phyloP scores from a whole-genome alignment of 768 basidiomycete species.

The Tubosaeta sp. region DNA sequence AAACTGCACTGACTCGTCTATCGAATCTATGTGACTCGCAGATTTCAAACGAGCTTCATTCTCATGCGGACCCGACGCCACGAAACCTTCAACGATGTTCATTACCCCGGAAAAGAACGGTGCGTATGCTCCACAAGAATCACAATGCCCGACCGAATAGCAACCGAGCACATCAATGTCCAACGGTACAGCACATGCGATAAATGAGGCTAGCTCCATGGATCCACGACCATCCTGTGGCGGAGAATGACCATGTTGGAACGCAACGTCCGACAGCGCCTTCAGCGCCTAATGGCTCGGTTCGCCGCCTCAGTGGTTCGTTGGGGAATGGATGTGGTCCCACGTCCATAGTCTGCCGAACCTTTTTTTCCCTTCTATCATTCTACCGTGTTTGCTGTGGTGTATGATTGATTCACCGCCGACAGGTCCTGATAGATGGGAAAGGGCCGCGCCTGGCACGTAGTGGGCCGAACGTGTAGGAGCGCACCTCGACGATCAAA shows the following conservation, averaged over 20 bases:
- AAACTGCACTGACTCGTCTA: not conserved
- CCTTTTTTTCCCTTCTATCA: not conserved
- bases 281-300: too few relatives aligned
- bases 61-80: not conserved
- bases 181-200: not conserved
- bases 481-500: too few relatives aligned
- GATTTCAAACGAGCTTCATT: not conserved
- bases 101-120: not conserved
- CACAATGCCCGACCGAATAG: not conserved
- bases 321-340: not conserved
- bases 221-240: not conserved
- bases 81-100: not conserved
- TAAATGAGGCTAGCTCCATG: not conserved
- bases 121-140: not conserved
- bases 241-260: not conserved
- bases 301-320: not conserved
- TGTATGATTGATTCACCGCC: not conserved
- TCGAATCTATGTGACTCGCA: not conserved
- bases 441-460: not conserved
- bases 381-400: not conserved
- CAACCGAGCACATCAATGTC: not conserved
- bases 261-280: not conserved
- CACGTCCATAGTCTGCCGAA: not conserved
- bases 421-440: not conserved
- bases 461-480: too few relatives aligned